Evolutionary conservation across 345 rosid species (phyloP).

Genomic region (Lumnitzera racemosa): DNA sequence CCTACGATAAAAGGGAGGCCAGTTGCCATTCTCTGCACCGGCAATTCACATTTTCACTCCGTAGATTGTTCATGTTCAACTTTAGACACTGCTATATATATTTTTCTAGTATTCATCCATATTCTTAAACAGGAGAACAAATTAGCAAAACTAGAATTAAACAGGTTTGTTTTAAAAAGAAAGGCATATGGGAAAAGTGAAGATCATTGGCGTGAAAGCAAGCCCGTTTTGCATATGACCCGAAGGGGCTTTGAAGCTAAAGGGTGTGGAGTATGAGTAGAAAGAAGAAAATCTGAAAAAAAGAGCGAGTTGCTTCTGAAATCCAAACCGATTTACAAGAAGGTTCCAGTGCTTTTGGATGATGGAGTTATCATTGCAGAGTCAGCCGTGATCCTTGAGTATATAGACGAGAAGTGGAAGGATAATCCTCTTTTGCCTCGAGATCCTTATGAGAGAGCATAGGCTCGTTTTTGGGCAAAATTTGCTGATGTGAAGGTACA

Average conservation of each 20-base stretch:
- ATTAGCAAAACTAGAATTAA: too few species aligned
- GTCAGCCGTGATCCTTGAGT: slow-evolving; percentile 22
- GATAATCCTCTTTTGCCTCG: slow-evolving; percentile 12
- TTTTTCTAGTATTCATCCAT: too few species aligned
- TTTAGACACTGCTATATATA: too few species aligned
- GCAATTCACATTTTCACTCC: too few species aligned
- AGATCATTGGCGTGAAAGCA: slow-evolving; percentile 5
- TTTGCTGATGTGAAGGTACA: slow-evolving; percentile 28
- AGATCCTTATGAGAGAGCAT: slow-evolving; percentile 24
- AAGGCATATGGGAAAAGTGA: slow-evolving; percentile 8
- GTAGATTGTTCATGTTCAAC: too few species aligned
- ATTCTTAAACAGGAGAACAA: too few species aligned
- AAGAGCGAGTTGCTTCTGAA: slow-evolving; percentile 25
- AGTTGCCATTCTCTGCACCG: too few species aligned
- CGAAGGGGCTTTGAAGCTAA: slow-evolving; percentile 26
- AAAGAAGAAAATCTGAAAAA: slow-evolving; percentile 16
- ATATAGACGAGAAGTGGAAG: slow-evolving; percentile 22
- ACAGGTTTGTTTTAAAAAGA: too few species aligned
- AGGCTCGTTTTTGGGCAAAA: slow-evolving; percentile 26
- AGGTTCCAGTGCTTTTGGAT: slow-evolving; percentile 23
- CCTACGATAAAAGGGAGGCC: too few species aligned
- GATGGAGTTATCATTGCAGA: slow-evolving; percentile 11
- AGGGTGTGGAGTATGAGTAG: slow-evolving; percentile 20
- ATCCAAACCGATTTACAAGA: slow-evolving; percentile 24
- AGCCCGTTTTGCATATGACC: slow-evolving; percentile 17